Base-by-base conservation (phyloP, 495 filamentous ascomycete species). In the Tuber borchii region DNA sequence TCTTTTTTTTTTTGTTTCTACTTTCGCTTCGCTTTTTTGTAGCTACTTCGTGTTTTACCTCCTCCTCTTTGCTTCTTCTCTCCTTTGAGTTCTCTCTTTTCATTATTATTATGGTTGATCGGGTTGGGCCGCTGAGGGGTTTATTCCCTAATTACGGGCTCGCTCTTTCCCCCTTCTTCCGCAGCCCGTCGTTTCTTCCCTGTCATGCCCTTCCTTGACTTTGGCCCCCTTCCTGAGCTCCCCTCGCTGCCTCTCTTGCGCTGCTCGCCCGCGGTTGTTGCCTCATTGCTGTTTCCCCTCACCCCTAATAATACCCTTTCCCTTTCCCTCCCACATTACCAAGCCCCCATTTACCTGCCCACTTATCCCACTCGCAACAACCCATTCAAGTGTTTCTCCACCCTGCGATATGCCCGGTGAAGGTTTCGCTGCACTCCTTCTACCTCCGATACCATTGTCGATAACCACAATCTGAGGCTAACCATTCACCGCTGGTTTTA, bases 401-500 rank as follows among this genome's bases (percentile, higher is more conserved):
- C 56, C 56, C 56, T 65, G 56, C 56, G 56, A 65, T 65, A 65
- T 65, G 56, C 56, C 56, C 46, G 40, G 40, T 40, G n/a, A 73
- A 69, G 73, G 70, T 79, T 79, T 77, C 61, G 75, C 78, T 73
- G 72, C 73, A 48, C 46, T 51, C 76, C 45, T 48, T 45, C 39
- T 51, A 40, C 46, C 4, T 46, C 73, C 20, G 45, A 68, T 73
- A 79, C 71, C 65, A 44, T 68, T 79, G 20, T 51, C 46, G 51
- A 79, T 42, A 61, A 65, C 45, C 73, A 75, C 76, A 79, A 79
- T 81, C 72, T 75, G 75, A 81, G 65, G 72, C 80, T 82, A 73
- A 82, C 74, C 48, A 43, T 22, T 39, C 70, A 77, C 79, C 48
- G 48, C 70, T 81, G 71, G 45, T 73, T 65, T 65, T 79, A 70